These are phyloP conservation scores for Nymphaea colorata DNA, from an alignment of 164 flowering plant genomes.

Conservation along the genomic window DNA sequence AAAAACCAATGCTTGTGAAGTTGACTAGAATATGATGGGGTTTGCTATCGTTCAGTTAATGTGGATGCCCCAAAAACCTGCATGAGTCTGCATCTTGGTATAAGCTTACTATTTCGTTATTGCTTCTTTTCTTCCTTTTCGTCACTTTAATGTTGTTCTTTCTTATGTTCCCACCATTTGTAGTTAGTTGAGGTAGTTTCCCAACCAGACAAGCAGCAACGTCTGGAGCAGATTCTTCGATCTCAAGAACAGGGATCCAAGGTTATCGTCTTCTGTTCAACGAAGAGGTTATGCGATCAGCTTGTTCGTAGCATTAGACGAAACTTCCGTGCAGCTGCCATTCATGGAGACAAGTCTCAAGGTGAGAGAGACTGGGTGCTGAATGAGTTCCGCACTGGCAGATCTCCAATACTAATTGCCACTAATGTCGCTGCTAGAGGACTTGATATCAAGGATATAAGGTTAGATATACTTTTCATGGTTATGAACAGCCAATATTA, in stretches of 20 bases:
- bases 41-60: too few species aligned
- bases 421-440: slow-evolving; percentile 98
- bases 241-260: slow-evolving; percentile 80
- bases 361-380: slow-evolving; percentile 89
- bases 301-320: slow-evolving; percentile 75
- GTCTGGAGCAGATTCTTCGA: slow-evolving; percentile 81
- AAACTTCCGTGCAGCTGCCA: slow-evolving; percentile 75
- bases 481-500: not conserved
- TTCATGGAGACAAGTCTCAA: slow-evolving; percentile 92
- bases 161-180: slow-evolving; percentile 1
- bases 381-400: slow-evolving; percentile 75
- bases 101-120: too few species aligned
- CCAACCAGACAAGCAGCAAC: slow-evolving; percentile 74
- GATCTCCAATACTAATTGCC: slow-evolving; percentile 72
- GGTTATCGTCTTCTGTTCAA: slow-evolving; percentile 75
- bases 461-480: slow-evolving; percentile 24
- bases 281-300: slow-evolving; percentile 81
- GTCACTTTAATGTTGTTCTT: not conserved
- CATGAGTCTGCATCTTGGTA: too few species aligned
- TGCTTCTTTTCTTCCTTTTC: too few species aligned
- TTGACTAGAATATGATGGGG: too few species aligned
- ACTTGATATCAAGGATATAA: slow-evolving; percentile 84
- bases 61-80: too few species aligned
- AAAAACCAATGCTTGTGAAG: too few species aligned
- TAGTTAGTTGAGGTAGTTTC: slow-evolving; percentile 89